phyloP scores from a whole-genome alignment of 139 green algal species.

The Chlamydomonas schloesseri region DNA sequence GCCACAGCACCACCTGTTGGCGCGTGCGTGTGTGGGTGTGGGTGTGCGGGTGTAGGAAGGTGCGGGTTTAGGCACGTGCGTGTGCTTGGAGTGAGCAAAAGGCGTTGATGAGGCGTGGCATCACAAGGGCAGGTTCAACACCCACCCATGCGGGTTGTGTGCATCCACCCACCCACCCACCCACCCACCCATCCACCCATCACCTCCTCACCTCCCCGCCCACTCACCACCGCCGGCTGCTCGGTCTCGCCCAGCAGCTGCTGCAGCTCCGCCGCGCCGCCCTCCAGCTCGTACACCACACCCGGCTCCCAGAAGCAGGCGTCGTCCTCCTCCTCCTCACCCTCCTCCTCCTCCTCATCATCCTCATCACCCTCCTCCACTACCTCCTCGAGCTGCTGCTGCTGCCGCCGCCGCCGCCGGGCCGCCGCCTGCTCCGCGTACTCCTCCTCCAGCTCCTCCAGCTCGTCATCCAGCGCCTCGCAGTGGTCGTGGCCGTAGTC shows the following conservation, averaged over 20 bases:
- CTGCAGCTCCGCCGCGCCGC: conserved; percentile 68
- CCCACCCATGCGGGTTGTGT: no score
- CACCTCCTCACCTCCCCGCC: background rate
- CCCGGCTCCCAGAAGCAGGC: conserved; percentile 47
- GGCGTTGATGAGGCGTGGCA: no score
- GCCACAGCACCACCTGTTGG: conserved; percentile 64
- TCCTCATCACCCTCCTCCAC: conserved; percentile 49
- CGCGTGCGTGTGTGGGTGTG: background rate
- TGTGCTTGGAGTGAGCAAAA: no score
- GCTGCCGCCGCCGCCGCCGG: no score
- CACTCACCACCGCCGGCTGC: conserved; percentile 19
- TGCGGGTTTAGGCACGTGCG: no score
- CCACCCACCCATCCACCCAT: no score
- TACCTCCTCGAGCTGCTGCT: background rate
- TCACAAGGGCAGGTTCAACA: no score
- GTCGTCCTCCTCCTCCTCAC: conserved; percentile 20
- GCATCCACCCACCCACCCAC: background rate
- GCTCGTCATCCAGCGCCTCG: conserved; percentile 2
- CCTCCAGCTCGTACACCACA: conserved; percentile 50
- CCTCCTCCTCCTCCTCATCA: conserved; percentile 37
- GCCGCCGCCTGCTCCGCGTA: conserved; percentile 18
- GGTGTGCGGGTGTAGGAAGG: no score
- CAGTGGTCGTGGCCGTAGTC: conserved; percentile 12
- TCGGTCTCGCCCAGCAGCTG: conserved; percentile 26
- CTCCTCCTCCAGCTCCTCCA: conserved; percentile 36